Percentiles rank a stretch among this genome's conserved stretches.
phyloP scores from a whole-genome alignment of 2,329 filamentous ascomycete species.

The Ascochyta clinopodiicola region DNA sequence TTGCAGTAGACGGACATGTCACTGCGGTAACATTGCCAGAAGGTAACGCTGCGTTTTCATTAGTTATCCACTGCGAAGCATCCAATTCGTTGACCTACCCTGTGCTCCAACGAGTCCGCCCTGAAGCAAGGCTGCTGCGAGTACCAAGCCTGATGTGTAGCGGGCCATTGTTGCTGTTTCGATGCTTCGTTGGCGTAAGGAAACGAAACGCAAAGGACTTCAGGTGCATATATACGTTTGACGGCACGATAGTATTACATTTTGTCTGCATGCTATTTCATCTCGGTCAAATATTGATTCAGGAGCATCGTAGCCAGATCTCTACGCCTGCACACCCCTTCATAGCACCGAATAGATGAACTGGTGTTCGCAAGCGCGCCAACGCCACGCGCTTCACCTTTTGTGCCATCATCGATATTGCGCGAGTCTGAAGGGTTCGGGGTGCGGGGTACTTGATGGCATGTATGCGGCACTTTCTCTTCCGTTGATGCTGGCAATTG shows the following conservation, averaged over 20 bases:
- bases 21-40: conserved; percentile 27
- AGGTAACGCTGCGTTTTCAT: conserved; percentile 1
- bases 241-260: neutral
- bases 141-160: conserved; percentile 7
- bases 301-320: neutral
- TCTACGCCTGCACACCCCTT: neutral
- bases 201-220: neutral
- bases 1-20: conserved; percentile 48
- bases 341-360: conserved; percentile 12
- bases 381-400: neutral
- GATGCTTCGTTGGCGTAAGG: neutral
- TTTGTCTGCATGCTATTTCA: neutral
- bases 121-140: conserved; percentile 25
- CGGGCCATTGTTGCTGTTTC: conserved; percentile 1
- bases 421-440: neutral
- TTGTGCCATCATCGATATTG: conserved; percentile 1
- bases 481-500: neutral
- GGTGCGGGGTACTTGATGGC: neutral
- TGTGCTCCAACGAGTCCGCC: conserved; percentile 21
- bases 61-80: neutral
- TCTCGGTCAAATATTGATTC: conserved; percentile 3
- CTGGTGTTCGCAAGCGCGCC: neutral
- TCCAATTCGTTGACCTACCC: conserved; percentile 5
- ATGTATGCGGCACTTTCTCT: neutral
- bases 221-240: conserved; percentile 1